Percentiles rank a stretch among this genome's conserved stretches.
These are phyloP conservation scores for Lithohypha guttulata DNA, from an alignment of 2,329 filamentous ascomycete genomes.

Conservation along the genomic window DNA sequence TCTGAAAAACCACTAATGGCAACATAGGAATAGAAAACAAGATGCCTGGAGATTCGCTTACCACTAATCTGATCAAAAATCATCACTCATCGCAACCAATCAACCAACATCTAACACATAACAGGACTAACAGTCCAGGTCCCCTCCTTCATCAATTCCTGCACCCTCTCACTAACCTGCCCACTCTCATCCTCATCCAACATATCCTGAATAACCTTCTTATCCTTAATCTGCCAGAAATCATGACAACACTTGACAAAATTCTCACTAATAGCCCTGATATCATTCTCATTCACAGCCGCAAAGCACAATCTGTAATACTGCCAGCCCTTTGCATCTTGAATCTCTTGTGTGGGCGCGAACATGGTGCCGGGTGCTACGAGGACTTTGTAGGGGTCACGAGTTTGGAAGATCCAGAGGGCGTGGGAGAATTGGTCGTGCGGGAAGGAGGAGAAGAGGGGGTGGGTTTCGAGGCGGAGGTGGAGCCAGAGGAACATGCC, in stretches of 20 bases:
- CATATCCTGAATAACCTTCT: slow-evolving; percentile 54
- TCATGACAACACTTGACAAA: slow-evolving; percentile 58
- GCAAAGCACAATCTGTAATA: slow-evolving; percentile 77
- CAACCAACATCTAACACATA: background rate
- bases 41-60: too few species aligned
- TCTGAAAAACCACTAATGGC: too few species aligned
- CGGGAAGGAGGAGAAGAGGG: slow-evolving; percentile 58
- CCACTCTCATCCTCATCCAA: slow-evolving; percentile 29
- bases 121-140: background rate
- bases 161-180: background rate
- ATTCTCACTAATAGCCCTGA: slow-evolving; percentile 51
- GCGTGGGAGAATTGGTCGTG: slow-evolving; percentile 50
- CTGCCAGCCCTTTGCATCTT: slow-evolving; percentile 51
- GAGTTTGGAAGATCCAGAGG: slow-evolving; percentile 61
- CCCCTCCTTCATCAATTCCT: background rate
- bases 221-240: slow-evolving; percentile 68
- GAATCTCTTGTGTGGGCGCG: slow-evolving; percentile 52
- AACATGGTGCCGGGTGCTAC: slow-evolving; percentile 65
- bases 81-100: too few species aligned
- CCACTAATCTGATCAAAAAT: too few species aligned
- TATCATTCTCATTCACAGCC: slow-evolving; percentile 61
- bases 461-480: slow-evolving; percentile 48
- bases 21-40: too few species aligned
- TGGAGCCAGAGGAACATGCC: slow-evolving; percentile 90
- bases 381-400: slow-evolving; percentile 58